Percentiles rank a stretch among this genome's conserved stretches.
Evolutionary conservation across 2,329 filamentous ascomycete species (phyloP).

Genomic region (Xylaria sp.): DNA sequence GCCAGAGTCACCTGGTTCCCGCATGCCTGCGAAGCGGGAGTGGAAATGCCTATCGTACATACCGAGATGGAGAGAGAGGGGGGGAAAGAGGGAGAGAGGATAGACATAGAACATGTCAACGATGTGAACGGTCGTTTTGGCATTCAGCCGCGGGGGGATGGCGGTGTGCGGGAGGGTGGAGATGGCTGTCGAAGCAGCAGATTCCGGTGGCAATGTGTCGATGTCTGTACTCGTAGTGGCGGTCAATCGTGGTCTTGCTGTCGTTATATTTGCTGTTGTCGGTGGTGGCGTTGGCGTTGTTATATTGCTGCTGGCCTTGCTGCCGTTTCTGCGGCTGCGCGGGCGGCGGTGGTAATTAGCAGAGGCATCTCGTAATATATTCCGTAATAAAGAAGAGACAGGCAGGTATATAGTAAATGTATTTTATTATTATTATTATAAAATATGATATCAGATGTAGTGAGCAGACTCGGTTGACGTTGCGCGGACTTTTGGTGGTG

Average conservation of each 20-base stretch:
- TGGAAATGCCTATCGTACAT: background rate
- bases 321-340: background rate
- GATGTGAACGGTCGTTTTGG: constrained; percentile 15
- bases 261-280: background rate
- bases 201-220: constrained; percentile 11
- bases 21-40: background rate
- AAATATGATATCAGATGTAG: background rate
- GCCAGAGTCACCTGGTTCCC: constrained; percentile 7
- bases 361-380: background rate
- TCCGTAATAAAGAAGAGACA: too few relatives aligned
- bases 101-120: background rate
- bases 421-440: background rate
- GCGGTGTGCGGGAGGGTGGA: constrained; percentile 21
- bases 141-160: constrained; percentile 10
- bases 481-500: background rate
- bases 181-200: constrained; percentile 16
- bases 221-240: constrained; percentile 12
- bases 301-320: background rate
- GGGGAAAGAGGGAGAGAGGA: background rate
- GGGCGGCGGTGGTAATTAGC: background rate
- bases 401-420: background rate
- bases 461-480: too few relatives aligned
- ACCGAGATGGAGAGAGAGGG: background rate
- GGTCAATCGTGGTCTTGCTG: constrained; percentile 10
- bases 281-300: background rate